Evolutionary conservation across 2,329 filamentous ascomycete genomes (phyloP), one percentile per base, ranked within the genome.

Genomic region (Graphilbum fragrans): DNA sequence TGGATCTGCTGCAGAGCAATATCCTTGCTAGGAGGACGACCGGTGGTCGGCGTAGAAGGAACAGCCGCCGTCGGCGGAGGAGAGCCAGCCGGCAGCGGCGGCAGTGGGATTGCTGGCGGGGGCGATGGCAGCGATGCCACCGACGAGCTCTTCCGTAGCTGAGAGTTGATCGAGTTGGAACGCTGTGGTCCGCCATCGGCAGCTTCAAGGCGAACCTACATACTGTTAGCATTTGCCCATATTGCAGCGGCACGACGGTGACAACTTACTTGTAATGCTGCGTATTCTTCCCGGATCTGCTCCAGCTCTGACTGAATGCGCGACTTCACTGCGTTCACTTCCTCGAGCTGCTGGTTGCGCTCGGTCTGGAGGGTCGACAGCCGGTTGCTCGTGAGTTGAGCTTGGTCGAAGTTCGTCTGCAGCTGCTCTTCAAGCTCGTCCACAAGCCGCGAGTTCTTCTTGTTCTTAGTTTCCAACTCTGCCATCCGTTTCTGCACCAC

Each of bases 401-500:
- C 87, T 58, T 94, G 85, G 55, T 98, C 92, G 61, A 87, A 98
- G 63, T 92, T 95, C 57, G 74, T 86, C 56, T 90, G 88, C 41
- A 98, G 77, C 60, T 98, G 92, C 53, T 96, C 90, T 61, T 98
- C 92, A 5, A 98, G 78, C 62, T 98, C 90, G 58, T 96, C 86
- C 9, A 98, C 86, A 12, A 98, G 69, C 19, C 86, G 79, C 34
- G 85, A 83, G 60, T 92, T 93, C 71, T 94, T 95, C 66, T 86
- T 81, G 68, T 93, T 94, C 63, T 71, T 71, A 34, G 59, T 67
- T 52, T 80, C 72, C 19, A 82, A 61, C 35, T 80, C 75, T 8
- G 56, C 53, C 60, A 82, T 76, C 55, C 77, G 78, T 57, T 77
- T 76, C 59, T 79, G 79, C 49, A 90, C 65, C 5, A 73, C 69